Conservation (phyloP, 164 flowering plant species). For the Dillenia suffruticosa region DNA sequence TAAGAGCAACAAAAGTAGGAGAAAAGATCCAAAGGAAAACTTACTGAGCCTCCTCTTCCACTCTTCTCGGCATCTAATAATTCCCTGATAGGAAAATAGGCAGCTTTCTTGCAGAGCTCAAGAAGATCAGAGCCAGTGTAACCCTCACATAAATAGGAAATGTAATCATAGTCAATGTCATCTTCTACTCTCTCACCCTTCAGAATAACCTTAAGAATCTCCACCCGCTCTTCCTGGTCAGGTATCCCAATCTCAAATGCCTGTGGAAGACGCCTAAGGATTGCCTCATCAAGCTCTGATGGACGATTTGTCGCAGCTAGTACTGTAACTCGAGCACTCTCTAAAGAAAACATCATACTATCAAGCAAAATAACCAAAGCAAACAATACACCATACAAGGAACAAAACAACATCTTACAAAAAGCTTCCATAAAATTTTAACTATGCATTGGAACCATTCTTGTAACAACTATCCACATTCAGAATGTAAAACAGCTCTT, state of each 20-base stretch:
- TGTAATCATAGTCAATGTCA: constrained; percentile 51
- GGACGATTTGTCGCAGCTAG: constrained; percentile 99
- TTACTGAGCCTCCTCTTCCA: constrained; percentile 26
- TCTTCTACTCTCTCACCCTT: constrained; percentile 78
- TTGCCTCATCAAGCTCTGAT: constrained; percentile 98
- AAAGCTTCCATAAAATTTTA: too few relatives aligned
- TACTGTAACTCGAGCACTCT: constrained; percentile 92
- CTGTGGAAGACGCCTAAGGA: constrained; percentile 91
- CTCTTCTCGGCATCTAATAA: constrained; percentile 64
- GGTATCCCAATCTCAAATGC: constrained; percentile 95
- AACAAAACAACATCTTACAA: too few relatives aligned
- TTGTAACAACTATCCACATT: too few relatives aligned
- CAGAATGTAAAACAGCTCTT: too few relatives aligned
- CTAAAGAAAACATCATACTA: constrained; percentile 20
- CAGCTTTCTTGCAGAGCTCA: constrained; percentile 96
- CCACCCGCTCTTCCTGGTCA: constrained; percentile 63
- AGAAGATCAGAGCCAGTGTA: constrained; percentile 97
- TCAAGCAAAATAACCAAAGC: too few relatives aligned
- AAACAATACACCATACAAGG: too few relatives aligned
- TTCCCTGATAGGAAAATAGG: constrained; percentile 89
- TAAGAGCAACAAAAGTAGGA: too few relatives aligned
- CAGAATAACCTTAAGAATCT: constrained; percentile 75
- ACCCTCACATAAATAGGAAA: constrained; percentile 77
- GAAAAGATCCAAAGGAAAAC: too few relatives aligned
- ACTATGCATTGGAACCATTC: too few relatives aligned